Percentiles rank a stretch among this genome's conserved stretches.
phyloP scores from a whole-genome alignment of 192 early-diverging fungal genomes.

The Backusella australiensis region DNA sequence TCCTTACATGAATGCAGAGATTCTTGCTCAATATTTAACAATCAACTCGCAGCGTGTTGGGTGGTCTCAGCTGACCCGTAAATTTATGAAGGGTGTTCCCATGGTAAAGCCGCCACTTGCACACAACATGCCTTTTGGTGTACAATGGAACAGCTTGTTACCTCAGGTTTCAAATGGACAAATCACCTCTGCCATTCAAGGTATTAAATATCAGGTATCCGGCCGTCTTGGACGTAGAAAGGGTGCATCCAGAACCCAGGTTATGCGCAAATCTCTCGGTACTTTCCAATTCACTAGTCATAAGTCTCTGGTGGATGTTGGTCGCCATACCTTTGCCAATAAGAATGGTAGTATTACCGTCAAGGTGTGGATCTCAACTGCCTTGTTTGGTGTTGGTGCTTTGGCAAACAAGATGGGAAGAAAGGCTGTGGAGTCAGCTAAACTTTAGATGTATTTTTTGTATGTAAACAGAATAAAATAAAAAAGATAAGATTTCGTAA shows the following conservation, averaged over 20 bases:
- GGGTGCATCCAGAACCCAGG: slow-evolving; percentile 35
- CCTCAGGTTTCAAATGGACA: slow-evolving; percentile 31
- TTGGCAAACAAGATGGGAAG: slow-evolving; percentile 22
- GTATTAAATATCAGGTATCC: slow-evolving; percentile 40
- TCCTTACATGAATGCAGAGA: slow-evolving; percentile 43
- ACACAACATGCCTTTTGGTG: slow-evolving; percentile 30
- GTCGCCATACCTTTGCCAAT: slow-evolving; percentile 40
- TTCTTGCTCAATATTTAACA: slow-evolving; percentile 39
- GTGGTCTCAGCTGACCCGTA: slow-evolving; percentile 37
- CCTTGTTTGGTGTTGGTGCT: slow-evolving; percentile 38
- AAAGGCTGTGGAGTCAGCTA: slow-evolving; percentile 19
- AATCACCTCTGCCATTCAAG: slow-evolving; percentile 38
- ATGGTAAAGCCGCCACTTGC: slow-evolving; percentile 39
- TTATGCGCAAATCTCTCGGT: slow-evolving; percentile 37
- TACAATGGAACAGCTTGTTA: slow-evolving; percentile 37
- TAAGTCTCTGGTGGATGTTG: slow-evolving; percentile 37
- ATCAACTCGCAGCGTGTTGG: slow-evolving; percentile 31
- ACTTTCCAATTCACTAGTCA: slow-evolving; percentile 42
- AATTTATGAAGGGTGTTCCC: slow-evolving; percentile 39
- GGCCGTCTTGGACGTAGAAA: slow-evolving; percentile 37
- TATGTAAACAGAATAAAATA: background rate
- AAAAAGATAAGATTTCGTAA: background rate
- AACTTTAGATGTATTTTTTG: slow-evolving; percentile 4
- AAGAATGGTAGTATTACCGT: slow-evolving; percentile 42
- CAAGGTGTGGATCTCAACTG: slow-evolving; percentile 40